Conservation (phyloP, 805 yeast species). For the Candida multigemmis region DNA sequence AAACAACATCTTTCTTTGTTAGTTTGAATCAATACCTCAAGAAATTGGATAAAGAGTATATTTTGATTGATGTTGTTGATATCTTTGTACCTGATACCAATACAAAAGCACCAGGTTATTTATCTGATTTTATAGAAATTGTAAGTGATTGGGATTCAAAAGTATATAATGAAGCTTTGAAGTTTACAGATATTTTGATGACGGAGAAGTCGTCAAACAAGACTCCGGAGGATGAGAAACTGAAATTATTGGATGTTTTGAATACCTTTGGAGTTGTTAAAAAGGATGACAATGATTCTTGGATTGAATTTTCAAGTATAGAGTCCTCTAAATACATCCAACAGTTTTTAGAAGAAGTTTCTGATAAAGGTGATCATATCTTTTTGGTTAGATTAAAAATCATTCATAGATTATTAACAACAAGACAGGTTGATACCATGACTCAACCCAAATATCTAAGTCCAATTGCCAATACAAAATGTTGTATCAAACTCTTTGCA, state of each 20-base stretch:
- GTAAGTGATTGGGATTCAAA: constrained; percentile 20
- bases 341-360: no score
- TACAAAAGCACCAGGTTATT: constrained; percentile 5
- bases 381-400: no score
- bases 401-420: no score
- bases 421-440: no score
- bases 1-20: constrained; percentile 15
- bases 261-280: constrained; percentile 14
- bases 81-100: constrained; percentile 6
- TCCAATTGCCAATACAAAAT: no score
- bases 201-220: constrained; percentile 6
- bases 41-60: neutral
- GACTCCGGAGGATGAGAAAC: constrained; percentile 17
- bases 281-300: no score
- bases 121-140: constrained; percentile 13
- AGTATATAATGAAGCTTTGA: no score
- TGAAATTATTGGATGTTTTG: constrained; percentile 26
- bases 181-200: constrained; percentile 9
- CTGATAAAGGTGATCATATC: no score
- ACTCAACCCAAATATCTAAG: no score
- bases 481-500: no score
- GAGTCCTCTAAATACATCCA: no score
- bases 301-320: no score
- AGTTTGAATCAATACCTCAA: constrained; percentile 10
- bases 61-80: constrained; percentile 3